Base-by-base conservation (phyloP, 2,329 filamentous ascomycete species). In the Metarhizium brunneum region DNA sequence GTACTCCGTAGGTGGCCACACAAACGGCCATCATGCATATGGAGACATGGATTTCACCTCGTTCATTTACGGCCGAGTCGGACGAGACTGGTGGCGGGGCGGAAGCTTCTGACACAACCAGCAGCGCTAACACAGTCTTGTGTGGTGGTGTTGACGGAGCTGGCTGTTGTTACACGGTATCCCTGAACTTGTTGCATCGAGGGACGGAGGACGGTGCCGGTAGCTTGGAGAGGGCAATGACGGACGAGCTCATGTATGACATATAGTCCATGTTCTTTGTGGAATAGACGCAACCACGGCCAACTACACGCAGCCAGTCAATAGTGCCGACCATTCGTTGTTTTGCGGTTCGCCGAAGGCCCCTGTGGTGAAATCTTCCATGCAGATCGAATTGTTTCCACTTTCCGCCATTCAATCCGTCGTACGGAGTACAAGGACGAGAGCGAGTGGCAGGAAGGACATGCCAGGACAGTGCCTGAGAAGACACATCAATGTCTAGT, bases 61-160 rank as follows among this genome's bases (percentile, higher is more conserved):
- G 16, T 45, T 11, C 45, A 42, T 38, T 50, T 29, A 40, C 51
- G 47, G 55, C 51, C 47, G 51, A 54, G 51, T 53, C 55, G 55
- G 45, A 50, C 14, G 29, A 30, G 20, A 29, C 45, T 14, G 25
- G 20, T 35, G 32, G 48, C 32, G 48, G 18, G 48, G 32, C 4
- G 32, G 16, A 38, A 8, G 32, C 16, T 32, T 25, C 40, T 20
- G 48, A 11, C 14, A 14, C 42, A 45, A 20, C 8, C 45, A 30
- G 35, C 43, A 16, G 20, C 48, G 30, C 18, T 2, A 48, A 11
- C 29, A 8, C 43, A 16, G 20, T 18, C 13, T 51, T 18, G 25
- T 16, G 25, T 40, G 49, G 49, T 36, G 50, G 36, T 38, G 3
- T 36, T 43, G 6, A 11, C 20, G 20, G 1, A 6, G 30, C 16